A percentile compares a stretch with the other conserved stretches of the same genome.
phyloP scores from a whole-genome alignment of 495 filamentous ascomycete genomes.

The Alectoria sarmentosa region DNA sequence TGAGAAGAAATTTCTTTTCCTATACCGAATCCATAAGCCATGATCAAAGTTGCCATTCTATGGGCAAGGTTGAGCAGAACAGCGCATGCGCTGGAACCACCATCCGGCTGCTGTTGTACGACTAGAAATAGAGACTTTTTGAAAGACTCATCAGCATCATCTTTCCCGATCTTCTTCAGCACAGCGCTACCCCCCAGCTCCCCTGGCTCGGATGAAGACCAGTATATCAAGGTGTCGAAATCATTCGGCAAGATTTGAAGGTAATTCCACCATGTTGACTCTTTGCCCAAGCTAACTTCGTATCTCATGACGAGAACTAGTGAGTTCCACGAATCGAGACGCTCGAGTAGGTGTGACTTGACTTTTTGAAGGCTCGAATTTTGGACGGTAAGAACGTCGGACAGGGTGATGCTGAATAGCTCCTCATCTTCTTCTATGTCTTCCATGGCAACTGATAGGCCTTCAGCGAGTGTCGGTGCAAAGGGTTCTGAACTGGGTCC shows the following conservation, averaged over 20 bases:
- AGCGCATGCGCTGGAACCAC: constrained; percentile 40
- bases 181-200: constrained; percentile 75
- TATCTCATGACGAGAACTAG: constrained; percentile 77
- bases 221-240: constrained; percentile 91
- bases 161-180: constrained; percentile 67
- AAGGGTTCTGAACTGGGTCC: constrained; percentile 8
- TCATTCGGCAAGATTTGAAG: constrained; percentile 67
- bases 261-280: constrained; percentile 72
- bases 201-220: constrained; percentile 61
- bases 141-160: constrained; percentile 64
- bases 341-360: constrained; percentile 39
- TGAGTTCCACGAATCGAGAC: constrained; percentile 47
- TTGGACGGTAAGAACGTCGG: constrained; percentile 45
- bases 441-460: constrained; percentile 43
- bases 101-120: constrained; percentile 36
- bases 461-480: constrained; percentile 5
- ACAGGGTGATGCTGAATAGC: constrained; percentile 56
- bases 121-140: constrained; percentile 55
- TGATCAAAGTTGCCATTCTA: constrained; percentile 76
- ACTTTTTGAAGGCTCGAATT: constrained; percentile 43
- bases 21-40: constrained; percentile 94
- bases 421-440: constrained; percentile 56
- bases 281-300: constrained; percentile 55
- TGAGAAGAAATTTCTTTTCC: constrained; percentile 39
- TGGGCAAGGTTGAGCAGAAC: constrained; percentile 58